Evolutionary conservation across 306 rosid species (phyloP), one percentile per base, ranked within the genome.

Genomic region (Psophocarpus tetragonolobus): DNA sequence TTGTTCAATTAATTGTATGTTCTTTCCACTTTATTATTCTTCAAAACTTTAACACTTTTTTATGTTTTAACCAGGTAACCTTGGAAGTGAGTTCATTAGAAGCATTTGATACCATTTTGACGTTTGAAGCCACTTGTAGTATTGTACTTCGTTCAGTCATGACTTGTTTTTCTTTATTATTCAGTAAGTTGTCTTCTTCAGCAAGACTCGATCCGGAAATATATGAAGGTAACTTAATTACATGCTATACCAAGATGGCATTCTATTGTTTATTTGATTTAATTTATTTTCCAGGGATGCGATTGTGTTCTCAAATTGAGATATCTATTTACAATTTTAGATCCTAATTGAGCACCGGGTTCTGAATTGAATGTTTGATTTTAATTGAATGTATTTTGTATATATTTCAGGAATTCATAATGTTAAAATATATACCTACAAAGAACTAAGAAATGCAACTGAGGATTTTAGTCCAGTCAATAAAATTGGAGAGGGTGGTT

Each of bases 401-500:
- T 87, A 90, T 69, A 23, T 92, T 35, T 86, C 90, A 54, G 87
- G 93, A 68, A 80, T 96, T 66, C 88, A 87, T 35, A 81, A 90
- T 86, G 93, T 96, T 54, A 91, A 20, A 38, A 51, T 87, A 23
- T 96, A 85, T 80, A 56, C 86, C 35, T 83, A 87, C 90, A 96
- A 88, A 80, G 93, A 90, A 84, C 81, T 96, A 29, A 90, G 66
- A 71, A 57, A 66, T 14, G 98, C 97, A 18, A 91, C 99, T 1
- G 90, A 88, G 10, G 87, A 91, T 73, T 96, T 92, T 75, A 86
- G 88, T 83, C 87, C 44, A 23, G 86, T 75, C 62, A 90, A 92
- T 73, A 96, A 96, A 88, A 90, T 96, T 3, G 99, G 99, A 66
- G 99, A 96, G 86, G 99, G 99, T 9, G 99, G 98, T 86, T 96